Percentiles rank a stretch among this genome's conserved stretches.
Evolutionary conservation across 768 basidiomycete genomes (phyloP).

Genomic region (Pilatotrama ljubarskyi): DNA sequence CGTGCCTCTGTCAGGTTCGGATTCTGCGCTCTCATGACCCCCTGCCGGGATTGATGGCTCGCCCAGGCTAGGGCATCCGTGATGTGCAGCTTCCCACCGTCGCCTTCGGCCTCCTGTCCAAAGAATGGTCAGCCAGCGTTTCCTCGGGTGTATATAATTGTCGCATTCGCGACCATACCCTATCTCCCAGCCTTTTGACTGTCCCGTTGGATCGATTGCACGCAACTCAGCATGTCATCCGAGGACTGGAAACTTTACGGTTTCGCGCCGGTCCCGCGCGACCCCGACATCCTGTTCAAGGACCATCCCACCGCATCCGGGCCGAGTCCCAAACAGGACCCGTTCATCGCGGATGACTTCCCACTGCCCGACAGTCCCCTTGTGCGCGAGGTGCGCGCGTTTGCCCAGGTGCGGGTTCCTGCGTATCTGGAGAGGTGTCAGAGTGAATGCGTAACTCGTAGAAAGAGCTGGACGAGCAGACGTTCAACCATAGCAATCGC

Average conservation of each 20-base stretch:
- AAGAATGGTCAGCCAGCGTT: too few species aligned
- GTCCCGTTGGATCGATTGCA: too few species aligned
- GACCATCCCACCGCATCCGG: conserved; percentile 46
- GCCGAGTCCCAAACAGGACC: conserved; percentile 43
- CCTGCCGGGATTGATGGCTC: neutral
- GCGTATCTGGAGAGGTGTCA: neutral
- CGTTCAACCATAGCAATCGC: conserved; percentile 51
- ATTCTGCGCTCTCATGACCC: neutral
- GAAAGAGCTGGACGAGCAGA: conserved; percentile 45
- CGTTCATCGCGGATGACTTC: conserved; percentile 40
- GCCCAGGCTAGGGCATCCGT: too few species aligned
- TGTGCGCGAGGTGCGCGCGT: conserved; percentile 39
- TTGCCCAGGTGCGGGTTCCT: conserved; percentile 36
- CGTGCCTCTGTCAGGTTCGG: neutral
- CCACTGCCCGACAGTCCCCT: conserved; percentile 45
- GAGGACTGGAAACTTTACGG: conserved; percentile 40
- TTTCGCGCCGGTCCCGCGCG: conserved; percentile 48
- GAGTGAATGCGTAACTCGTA: conserved; percentile 15
- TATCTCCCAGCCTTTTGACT: too few species aligned
- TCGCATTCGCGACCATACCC: too few species aligned
- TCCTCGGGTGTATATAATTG: too few species aligned
- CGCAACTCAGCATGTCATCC: conserved; percentile 1
- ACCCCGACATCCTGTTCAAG: conserved; percentile 50
- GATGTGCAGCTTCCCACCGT: too few species aligned
- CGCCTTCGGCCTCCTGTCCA: too few species aligned